Conservation (phyloP, 2,329 filamentous ascomycete genomes). For the Verticillium alfalfae region DNA sequence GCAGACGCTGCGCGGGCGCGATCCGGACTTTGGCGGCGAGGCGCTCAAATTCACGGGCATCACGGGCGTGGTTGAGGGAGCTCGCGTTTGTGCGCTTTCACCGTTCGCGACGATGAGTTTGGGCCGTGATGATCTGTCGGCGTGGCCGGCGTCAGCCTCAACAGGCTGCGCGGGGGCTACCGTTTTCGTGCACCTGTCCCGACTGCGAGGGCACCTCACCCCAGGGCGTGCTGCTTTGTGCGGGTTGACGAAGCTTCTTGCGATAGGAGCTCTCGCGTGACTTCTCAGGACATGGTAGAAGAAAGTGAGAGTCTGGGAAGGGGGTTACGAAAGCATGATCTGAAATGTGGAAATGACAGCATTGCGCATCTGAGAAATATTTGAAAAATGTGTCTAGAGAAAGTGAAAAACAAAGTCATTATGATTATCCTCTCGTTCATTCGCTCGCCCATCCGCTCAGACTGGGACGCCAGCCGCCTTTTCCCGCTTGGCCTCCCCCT, state of each 20-base stretch:
- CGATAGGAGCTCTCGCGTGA: constrained; percentile 4
- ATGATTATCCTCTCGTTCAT: too few relatives aligned
- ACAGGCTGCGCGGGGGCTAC: constrained; percentile 70
- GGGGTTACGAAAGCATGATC: neutral
- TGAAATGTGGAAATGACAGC: neutral
- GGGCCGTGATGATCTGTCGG: constrained; percentile 72
- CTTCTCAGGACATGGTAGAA: neutral
- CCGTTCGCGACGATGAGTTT: constrained; percentile 82
- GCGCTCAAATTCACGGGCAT: constrained; percentile 51
- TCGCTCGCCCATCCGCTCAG: neutral
- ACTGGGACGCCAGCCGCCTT: constrained; percentile 16
- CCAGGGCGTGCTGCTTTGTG: constrained; percentile 70
- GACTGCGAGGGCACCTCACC: constrained; percentile 60
- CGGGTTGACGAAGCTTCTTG: constrained; percentile 64
- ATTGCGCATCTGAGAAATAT: neutral
- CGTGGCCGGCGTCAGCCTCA: constrained; percentile 82
- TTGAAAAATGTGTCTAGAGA: too few relatives aligned
- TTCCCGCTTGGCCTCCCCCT: constrained; percentile 45
- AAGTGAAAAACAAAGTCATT: neutral
- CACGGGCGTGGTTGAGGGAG: constrained; percentile 55
- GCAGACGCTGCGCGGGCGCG: constrained; percentile 48
- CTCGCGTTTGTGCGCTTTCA: constrained; percentile 76
- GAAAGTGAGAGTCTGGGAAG: neutral
- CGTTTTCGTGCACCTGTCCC: constrained; percentile 72
- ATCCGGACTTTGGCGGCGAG: constrained; percentile 59